phyloP scores from a whole-genome alignment of 441 rosid species.

The Populus hybrid region DNA sequence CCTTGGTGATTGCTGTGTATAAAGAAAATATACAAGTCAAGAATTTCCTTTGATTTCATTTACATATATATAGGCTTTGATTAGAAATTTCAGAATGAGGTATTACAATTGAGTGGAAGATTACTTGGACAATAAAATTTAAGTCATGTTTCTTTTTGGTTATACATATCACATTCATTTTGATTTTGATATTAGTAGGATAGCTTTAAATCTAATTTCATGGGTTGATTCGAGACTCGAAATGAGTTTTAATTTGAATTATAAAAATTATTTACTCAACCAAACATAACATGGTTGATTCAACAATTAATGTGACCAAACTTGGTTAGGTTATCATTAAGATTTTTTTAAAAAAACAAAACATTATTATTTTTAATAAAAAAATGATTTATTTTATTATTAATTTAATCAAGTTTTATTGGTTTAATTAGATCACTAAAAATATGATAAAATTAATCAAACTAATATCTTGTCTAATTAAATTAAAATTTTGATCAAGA shows the following conservation, averaged over 20 bases:
- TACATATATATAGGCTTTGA: not conserved
- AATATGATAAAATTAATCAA: too few relatives aligned
- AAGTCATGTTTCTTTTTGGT: not conserved
- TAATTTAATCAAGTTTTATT: too few relatives aligned
- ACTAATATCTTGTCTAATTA: too few relatives aligned
- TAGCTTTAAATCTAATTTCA: not conserved
- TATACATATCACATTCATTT: not conserved
- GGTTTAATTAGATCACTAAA: too few relatives aligned
- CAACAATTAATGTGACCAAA: too few relatives aligned
- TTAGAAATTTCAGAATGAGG: not conserved
- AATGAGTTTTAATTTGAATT: not conserved
- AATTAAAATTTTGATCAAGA: too few relatives aligned
- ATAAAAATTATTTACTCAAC: too few relatives aligned
- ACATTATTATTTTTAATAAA: too few relatives aligned
- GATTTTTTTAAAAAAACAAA: too few relatives aligned
- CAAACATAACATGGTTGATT: not conserved
- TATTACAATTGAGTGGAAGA: not conserved
- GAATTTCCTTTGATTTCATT: not conserved
- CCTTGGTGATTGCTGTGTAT: conserved; percentile 5
- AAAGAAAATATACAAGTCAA: not conserved
- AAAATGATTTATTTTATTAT: too few relatives aligned
- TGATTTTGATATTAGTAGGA: not conserved
- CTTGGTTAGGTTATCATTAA: too few relatives aligned
- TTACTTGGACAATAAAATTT: not conserved
- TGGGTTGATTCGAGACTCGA: not conserved